Evolutionary conservation across 2,329 filamentous ascomycete species (phyloP).

Genomic region (Nemania serpens): DNA sequence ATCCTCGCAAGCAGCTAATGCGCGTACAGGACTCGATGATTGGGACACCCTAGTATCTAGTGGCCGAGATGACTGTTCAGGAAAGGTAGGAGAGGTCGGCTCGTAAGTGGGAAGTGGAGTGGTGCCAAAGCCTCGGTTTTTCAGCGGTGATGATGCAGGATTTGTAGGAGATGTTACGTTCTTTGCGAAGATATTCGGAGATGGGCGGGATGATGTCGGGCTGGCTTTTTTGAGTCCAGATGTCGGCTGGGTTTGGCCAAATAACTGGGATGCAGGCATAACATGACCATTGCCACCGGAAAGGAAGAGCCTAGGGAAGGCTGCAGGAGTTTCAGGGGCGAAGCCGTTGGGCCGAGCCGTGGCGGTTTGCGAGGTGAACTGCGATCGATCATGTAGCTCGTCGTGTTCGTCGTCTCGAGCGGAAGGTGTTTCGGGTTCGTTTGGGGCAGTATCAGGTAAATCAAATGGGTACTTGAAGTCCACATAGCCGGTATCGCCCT

Average conservation of each 20-base stretch:
- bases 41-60: conserved; percentile 25
- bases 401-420: conserved; percentile 30
- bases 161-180: conserved; percentile 54
- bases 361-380: conserved; percentile 44
- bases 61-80: conserved; percentile 30
- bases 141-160: conserved; percentile 53
- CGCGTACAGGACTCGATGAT: conserved; percentile 23
- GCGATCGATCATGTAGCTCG: conserved; percentile 17
- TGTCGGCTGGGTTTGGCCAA: conserved; percentile 59
- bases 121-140: conserved; percentile 53
- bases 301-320: conserved; percentile 40
- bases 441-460: conserved; percentile 29
- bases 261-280: conserved; percentile 56
- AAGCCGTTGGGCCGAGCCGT: conserved; percentile 33
- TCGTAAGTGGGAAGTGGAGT: conserved; percentile 49
- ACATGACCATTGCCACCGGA: conserved; percentile 35
- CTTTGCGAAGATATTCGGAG: conserved; percentile 51
- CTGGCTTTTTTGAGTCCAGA: conserved; percentile 56
- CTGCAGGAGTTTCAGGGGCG: conserved; percentile 55
- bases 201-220: conserved; percentile 63
- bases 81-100: conserved; percentile 50
- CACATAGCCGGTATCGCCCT: conserved; percentile 57
- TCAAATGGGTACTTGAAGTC: conserved; percentile 43
- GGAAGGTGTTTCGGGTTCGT: conserved; percentile 27
- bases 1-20: conserved; percentile 5